A percentile compares a stretch with the other conserved stretches of the same genome.
Evolutionary conservation across 495 filamentous ascomycete species (phyloP).

Genomic region (Pseudotulostoma volvatum): DNA sequence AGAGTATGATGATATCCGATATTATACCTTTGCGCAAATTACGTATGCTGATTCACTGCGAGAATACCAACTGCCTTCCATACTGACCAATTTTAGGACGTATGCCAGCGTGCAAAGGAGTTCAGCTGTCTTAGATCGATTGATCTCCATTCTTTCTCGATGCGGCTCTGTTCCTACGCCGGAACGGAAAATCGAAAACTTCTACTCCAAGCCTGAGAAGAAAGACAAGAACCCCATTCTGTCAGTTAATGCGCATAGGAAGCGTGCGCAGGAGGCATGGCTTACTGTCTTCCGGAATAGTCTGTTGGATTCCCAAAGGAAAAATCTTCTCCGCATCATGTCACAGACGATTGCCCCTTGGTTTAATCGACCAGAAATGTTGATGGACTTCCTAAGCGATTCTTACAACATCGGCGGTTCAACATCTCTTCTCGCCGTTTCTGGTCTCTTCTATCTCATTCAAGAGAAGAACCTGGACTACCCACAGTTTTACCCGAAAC

Average conservation of each 20-base stretch:
- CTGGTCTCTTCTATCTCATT: conserved; percentile 90
- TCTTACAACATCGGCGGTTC: conserved; percentile 76
- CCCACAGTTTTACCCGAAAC: conserved; percentile 80
- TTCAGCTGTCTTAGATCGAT: conserved; percentile 31
- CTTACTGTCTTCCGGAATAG: conserved; percentile 52
- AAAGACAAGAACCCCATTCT: conserved; percentile 32
- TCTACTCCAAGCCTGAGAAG: conserved; percentile 50
- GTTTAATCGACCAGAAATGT: conserved; percentile 67
- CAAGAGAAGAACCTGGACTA: conserved; percentile 89
- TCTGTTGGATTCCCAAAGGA: conserved; percentile 53
- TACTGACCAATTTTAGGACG: neutral
- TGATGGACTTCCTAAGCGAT: conserved; percentile 97
- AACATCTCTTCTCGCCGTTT: conserved; percentile 72
- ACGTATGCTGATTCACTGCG: conserved; percentile 40
- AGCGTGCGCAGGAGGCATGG: conserved; percentile 67
- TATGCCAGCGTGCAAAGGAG: conserved; percentile 18
- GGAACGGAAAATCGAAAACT: conserved; percentile 46
- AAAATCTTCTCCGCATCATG: conserved; percentile 58
- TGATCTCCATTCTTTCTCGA: conserved; percentile 45
- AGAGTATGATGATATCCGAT: conserved; percentile 70
- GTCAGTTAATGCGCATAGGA: conserved; percentile 28
- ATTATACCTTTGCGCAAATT: conserved; percentile 55
- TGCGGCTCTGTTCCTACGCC: conserved; percentile 46
- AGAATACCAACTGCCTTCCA: too few relatives aligned
- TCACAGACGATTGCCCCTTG: conserved; percentile 64